These are phyloP conservation scores for Ilyonectria sp. DNA, from an alignment of 2,329 filamentous ascomycete species.

Conservation along the genomic window DNA sequence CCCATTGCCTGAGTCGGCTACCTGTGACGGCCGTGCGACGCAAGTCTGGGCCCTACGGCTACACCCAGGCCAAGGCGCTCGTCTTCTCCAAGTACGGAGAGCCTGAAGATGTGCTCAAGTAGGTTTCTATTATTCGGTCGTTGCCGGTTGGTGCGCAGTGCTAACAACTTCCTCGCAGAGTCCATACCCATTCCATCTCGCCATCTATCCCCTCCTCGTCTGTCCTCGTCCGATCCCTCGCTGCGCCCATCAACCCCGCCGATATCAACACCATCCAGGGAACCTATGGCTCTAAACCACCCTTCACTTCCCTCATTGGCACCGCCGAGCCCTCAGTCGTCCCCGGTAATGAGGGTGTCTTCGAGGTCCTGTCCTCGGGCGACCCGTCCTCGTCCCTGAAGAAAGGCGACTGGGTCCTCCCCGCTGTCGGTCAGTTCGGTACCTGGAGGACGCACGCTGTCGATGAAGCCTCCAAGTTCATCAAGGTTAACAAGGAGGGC, in stretches of 20 bases:
- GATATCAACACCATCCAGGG: constrained; percentile 99
- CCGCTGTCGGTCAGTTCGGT: constrained; percentile 85
- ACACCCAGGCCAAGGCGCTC: constrained; percentile 88
- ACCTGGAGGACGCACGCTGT: constrained; percentile 96
- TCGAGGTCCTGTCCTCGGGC: constrained; percentile 85
- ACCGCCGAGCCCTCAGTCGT: constrained; percentile 83
- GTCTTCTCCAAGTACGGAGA: constrained; percentile 83
- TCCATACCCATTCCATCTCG: constrained; percentile 84
- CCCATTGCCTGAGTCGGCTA: constrained; percentile 36
- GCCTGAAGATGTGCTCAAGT: constrained; percentile 79
- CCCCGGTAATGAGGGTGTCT: constrained; percentile 92
- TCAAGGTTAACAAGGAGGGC: constrained; percentile 80
- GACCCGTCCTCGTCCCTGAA: constrained; percentile 67
- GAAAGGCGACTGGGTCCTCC: constrained; percentile 95
- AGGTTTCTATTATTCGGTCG: constrained; percentile 38
- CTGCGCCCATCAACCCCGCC: constrained; percentile 94
- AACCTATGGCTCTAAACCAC: constrained; percentile 89
- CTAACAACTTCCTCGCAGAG: constrained; percentile 54
- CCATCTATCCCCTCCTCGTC: constrained; percentile 76
- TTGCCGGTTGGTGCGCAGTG: no score
- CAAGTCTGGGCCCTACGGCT: constrained; percentile 80
- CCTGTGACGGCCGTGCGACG: constrained; percentile 55
- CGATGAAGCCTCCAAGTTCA: constrained; percentile 68
- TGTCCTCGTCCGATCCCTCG: constrained; percentile 88
- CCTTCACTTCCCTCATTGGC: constrained; percentile 82